Base-by-base conservation (phyloP, 2,329 filamentous ascomycete genomes). In the Daldinia eschscholtzii region DNA sequence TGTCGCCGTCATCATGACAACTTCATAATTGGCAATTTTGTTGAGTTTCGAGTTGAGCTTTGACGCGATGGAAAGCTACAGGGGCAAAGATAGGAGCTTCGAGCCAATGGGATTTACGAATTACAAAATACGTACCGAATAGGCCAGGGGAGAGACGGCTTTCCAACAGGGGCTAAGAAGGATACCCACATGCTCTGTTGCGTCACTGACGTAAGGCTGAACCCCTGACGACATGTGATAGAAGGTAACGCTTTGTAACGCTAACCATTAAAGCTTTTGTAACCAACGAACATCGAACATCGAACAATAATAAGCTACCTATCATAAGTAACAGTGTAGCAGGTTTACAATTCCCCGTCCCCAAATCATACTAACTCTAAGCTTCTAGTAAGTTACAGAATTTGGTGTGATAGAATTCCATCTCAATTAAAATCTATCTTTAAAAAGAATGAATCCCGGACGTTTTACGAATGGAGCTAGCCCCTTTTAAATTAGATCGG, bases 161-260 rank as follows among this genome's bases (percentile, higher is more conserved):
- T 23, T 2, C 20, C n/a, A 20, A 20, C 28, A 15, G 50, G 50
- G 52, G 30, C 4, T 37, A 39, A 23, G 20, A 13, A n/a, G 30
- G 13, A 26, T 37, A 55, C 33, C 52, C 52, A 9, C 18, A 37
- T 55, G 12, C 13, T 55, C 26, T 30, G 30, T 15, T 70, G 48
- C 61, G 46, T 70, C 58, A 65, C 62, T 52, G 39, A 48, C 37
- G 50, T 70, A 70, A 69, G 69, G 69, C 69, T 69, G 69, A 71
- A 69, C 44, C 50, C 44, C 59, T 61, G 23, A 46, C 7, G 13
- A 20, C 57, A 60, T 60, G 62, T 56, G 62, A 65, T 46, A 48
- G 33, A 50, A 23, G 50, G 39, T 57, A 39, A 7, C 41, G 48
- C 28, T 41, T 13, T 55, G 13, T 37, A 39, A n/a, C 48, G 46